phyloP scores from a whole-genome alignment of 345 rosid genomes.

The Turritis glabra region DNA sequence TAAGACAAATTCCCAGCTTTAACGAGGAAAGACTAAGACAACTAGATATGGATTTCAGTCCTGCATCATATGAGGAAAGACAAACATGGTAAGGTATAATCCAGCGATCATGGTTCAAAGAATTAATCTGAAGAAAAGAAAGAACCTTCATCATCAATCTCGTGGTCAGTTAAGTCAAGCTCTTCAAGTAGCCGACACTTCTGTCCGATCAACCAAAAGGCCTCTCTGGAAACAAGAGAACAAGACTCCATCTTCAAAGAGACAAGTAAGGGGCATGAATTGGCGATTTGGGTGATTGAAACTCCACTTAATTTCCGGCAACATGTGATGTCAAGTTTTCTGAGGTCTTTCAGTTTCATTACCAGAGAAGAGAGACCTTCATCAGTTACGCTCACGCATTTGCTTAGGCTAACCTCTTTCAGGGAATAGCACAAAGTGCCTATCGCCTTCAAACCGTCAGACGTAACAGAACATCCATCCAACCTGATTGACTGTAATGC shows the following conservation, averaged over 20 bases:
- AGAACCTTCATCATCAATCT: slow-evolving; percentile 47
- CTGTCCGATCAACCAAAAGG: slow-evolving; percentile 50
- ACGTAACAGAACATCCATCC: slow-evolving; percentile 47
- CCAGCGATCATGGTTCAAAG: neutral
- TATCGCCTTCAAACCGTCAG: slow-evolving; percentile 45
- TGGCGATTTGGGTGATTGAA: slow-evolving; percentile 43
- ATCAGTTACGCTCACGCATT: slow-evolving; percentile 46
- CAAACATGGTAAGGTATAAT: neutral
- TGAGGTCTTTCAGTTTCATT: slow-evolving; percentile 40
- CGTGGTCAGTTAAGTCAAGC: slow-evolving; percentile 50
- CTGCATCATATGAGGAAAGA: slow-evolving; percentile 32
- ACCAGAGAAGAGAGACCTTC: slow-evolving; percentile 46
- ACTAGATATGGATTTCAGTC: slow-evolving; percentile 47
- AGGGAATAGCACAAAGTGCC: slow-evolving; percentile 37
- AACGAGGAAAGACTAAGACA: slow-evolving; percentile 42
- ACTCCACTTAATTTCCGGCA: slow-evolving; percentile 49
- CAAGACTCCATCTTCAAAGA: slow-evolving; percentile 57
- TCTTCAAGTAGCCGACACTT: slow-evolving; percentile 47
- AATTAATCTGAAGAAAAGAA: slow-evolving; percentile 3
- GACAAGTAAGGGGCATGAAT: slow-evolving; percentile 44
- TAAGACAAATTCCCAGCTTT: slow-evolving; percentile 50
- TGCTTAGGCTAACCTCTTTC: slow-evolving; percentile 48
- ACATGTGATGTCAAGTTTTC: slow-evolving; percentile 51
- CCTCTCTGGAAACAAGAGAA: slow-evolving; percentile 47
- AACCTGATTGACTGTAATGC: slow-evolving; percentile 42